Percentiles rank a stretch among this genome's conserved stretches.
Conservation (phyloP, 2,329 filamentous ascomycete species). For the Nigrograna mackinnonii region DNA sequence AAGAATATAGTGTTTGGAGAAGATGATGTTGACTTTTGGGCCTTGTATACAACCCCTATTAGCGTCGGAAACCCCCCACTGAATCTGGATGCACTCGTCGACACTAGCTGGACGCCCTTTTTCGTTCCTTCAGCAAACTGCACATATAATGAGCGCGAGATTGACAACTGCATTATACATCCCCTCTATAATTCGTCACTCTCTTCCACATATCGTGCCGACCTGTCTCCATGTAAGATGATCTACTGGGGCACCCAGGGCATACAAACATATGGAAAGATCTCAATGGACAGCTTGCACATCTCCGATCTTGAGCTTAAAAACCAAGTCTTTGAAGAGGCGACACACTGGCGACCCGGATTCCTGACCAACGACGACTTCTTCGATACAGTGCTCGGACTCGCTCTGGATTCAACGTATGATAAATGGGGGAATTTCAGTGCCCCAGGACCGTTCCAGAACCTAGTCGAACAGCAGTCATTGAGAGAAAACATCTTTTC, state of each 20-base stretch:
- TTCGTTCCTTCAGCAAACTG: constrained; percentile 14
- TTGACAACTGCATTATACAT: constrained; percentile 2
- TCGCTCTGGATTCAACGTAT: constrained; percentile 5
- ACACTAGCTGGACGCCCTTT: constrained; percentile 10
- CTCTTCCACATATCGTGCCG: constrained; percentile 6
- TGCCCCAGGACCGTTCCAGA: constrained; percentile 7
- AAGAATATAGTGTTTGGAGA: too few relatives aligned
- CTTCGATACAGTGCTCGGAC: constrained; percentile 7
- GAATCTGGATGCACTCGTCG: constrained; percentile 5
- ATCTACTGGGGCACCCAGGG: neutral
- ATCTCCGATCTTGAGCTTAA: constrained; percentile 9
- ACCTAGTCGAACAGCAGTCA: constrained; percentile 7
- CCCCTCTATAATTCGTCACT: constrained; percentile 8
- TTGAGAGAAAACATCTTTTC: constrained; percentile 6
- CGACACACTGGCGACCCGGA: constrained; percentile 4
- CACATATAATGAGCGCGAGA: constrained; percentile 2
- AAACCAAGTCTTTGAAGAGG: constrained; percentile 8
- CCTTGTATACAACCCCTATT: constrained; percentile 7
- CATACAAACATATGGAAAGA: constrained; percentile 5
- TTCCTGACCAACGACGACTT: constrained; percentile 3
- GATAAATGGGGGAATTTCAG: constrained; percentile 4
- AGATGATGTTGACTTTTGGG: too few relatives aligned
- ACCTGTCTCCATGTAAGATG: constrained; percentile 1
- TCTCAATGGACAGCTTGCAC: constrained; percentile 9
- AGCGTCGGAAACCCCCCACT: constrained; percentile 12